These are phyloP conservation scores for Simmondsia chinensis DNA, from an alignment of 148 eudicot genomes.

Conservation along the genomic window DNA sequence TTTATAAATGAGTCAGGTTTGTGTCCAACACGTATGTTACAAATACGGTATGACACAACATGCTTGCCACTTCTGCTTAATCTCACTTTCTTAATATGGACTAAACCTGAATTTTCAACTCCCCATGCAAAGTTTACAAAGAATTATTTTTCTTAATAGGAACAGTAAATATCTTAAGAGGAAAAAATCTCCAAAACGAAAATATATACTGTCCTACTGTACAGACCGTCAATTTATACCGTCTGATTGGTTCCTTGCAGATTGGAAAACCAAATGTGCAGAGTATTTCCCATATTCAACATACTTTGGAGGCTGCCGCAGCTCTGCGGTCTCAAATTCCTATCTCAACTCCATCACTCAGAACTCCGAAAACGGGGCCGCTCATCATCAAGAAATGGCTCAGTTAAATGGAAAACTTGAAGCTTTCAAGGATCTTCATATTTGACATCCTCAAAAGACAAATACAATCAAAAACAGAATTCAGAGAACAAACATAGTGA, in stretches of 20 bases:
- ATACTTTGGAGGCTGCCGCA: slow-evolving; percentile 63
- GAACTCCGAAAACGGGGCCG: slow-evolving; percentile 38
- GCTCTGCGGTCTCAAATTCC: slow-evolving; percentile 51
- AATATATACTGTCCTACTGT: too few species aligned
- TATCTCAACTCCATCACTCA: slow-evolving; percentile 20
- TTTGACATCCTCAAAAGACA: slow-evolving; percentile 19
- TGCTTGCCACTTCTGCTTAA: too few species aligned
- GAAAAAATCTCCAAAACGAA: too few species aligned
- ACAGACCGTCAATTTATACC: too few species aligned
- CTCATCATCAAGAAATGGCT: slow-evolving; percentile 12
- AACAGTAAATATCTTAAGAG: too few species aligned
- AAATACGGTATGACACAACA: too few species aligned
- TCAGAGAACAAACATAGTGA: background rate
- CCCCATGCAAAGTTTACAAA: too few species aligned
- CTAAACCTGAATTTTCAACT: too few species aligned
- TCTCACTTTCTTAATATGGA: too few species aligned
- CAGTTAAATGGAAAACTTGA: slow-evolving; percentile 56
- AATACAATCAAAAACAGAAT: slow-evolving; percentile 6
- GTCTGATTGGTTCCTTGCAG: slow-evolving; percentile 22
- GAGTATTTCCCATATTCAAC: slow-evolving; percentile 77
- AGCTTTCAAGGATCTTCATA: slow-evolving; percentile 41
- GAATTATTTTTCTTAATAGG: too few species aligned
- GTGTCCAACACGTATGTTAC: too few species aligned
- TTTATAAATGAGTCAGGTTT: too few species aligned
- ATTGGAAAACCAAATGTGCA: slow-evolving; percentile 76